phyloP scores from a whole-genome alignment of 2,329 filamentous ascomycete genomes.

The Epichloe gansuensis region DNA sequence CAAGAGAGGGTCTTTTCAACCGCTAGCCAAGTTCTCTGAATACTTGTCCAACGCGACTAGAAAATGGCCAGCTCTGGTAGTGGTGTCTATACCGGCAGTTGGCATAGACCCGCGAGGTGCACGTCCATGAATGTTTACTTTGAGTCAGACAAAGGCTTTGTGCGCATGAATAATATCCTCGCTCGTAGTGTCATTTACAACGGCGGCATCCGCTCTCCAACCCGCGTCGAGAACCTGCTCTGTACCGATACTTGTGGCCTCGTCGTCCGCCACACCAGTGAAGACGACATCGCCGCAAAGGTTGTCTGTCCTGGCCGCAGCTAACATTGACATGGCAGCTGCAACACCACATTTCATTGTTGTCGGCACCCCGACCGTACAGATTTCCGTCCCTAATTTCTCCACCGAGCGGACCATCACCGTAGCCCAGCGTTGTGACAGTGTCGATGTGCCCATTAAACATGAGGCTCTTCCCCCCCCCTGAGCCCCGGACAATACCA shows the following conservation, averaged over 20 bases:
- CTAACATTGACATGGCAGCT: slow-evolving; percentile 29
- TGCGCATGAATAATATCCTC: slow-evolving; percentile 31
- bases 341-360: slow-evolving; percentile 42
- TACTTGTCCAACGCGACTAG: slow-evolving; percentile 31
- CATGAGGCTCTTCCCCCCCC: slow-evolving; percentile 36
- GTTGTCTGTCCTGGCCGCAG: slow-evolving; percentile 22
- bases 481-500: slow-evolving; percentile 31
- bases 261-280: slow-evolving; percentile 41
- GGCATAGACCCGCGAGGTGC: slow-evolving; percentile 31
- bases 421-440: slow-evolving; percentile 34
- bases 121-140: slow-evolving; percentile 28
- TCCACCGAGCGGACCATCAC: slow-evolving; percentile 31
- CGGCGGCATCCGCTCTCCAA: slow-evolving; percentile 38
- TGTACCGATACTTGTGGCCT: slow-evolving; percentile 36
- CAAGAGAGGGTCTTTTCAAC: slow-evolving; percentile 18
- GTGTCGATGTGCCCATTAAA: slow-evolving; percentile 42
- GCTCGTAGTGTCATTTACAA: slow-evolving; percentile 35
- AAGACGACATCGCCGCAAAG: slow-evolving; percentile 38
- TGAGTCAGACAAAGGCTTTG: slow-evolving; percentile 36
- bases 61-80: slow-evolving; percentile 33
- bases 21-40: slow-evolving; percentile 17
- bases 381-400: slow-evolving; percentile 24
- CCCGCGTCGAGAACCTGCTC: slow-evolving; percentile 35
- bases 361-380: slow-evolving; percentile 31
- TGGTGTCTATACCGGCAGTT: slow-evolving; percentile 35